Conservation (phyloP, 2,329 filamentous ascomycete species). For the Colletotrichum falcatum region DNA sequence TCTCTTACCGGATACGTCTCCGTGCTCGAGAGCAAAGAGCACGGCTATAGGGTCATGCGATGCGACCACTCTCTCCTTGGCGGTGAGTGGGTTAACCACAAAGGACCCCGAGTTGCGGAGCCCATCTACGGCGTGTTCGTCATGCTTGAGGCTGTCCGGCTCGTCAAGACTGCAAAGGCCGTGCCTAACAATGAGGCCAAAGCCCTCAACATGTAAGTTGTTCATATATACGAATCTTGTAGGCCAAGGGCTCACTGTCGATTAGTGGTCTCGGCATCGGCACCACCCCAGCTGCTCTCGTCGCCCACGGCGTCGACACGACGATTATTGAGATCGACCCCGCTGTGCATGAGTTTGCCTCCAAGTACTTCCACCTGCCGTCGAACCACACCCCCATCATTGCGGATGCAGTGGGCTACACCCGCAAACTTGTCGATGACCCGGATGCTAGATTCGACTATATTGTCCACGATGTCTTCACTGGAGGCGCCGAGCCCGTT, state of each 20-base stretch:
- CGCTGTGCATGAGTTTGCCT: constrained; percentile 85
- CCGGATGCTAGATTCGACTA: constrained; percentile 78
- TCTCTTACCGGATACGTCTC: constrained; percentile 94
- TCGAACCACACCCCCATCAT: constrained; percentile 83
- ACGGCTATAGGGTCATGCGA: constrained; percentile 83
- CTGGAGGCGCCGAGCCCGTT: constrained; percentile 91
- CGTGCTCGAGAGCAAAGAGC: constrained; percentile 79
- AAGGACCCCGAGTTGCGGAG: constrained; percentile 72
- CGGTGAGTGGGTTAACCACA: constrained; percentile 82
- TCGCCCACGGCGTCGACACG: constrained; percentile 89
- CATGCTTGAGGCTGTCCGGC: constrained; percentile 90
- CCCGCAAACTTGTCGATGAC: constrained; percentile 58
- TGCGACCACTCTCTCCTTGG: constrained; percentile 96
- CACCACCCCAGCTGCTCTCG: constrained; percentile 87
- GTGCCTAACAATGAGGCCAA: constrained; percentile 74
- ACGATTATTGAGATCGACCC: constrained; percentile 97
- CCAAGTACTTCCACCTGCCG: constrained; percentile 84
- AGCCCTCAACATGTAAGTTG: constrained; percentile 86
- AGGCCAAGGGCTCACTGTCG: constrained; percentile 30
- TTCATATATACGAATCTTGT: constrained; percentile 38
- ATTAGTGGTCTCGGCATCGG: constrained; percentile 88
- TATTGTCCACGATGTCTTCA: constrained; percentile 98
- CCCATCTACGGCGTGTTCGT: constrained; percentile 97
- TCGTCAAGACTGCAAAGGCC: constrained; percentile 72
- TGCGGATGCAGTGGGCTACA: constrained; percentile 82